Evolutionary conservation across 768 basidiomycete species (phyloP).

Genomic region (Arthromyces matolae): DNA sequence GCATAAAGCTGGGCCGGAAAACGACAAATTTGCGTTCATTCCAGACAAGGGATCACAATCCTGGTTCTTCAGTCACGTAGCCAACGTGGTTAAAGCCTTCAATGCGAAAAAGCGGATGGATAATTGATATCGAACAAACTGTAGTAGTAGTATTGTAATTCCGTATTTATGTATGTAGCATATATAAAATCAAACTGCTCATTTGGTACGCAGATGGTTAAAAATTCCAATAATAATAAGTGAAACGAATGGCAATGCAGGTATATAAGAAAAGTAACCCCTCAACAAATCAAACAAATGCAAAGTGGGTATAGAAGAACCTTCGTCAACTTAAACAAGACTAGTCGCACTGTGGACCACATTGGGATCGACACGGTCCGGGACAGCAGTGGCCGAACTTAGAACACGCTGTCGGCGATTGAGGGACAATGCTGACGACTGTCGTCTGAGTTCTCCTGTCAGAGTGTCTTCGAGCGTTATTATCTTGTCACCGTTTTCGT

Average conservation of each 20-base stretch:
- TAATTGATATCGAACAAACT: constrained; percentile 19
- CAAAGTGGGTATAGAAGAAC: neutral
- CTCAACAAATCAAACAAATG: neutral
- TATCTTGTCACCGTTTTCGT: constrained; percentile 21
- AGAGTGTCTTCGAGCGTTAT: constrained; percentile 18
- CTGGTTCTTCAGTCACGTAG: constrained; percentile 81
- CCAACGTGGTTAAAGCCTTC: constrained; percentile 71
- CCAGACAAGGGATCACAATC: constrained; percentile 69
- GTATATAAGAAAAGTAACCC: too few relatives aligned
- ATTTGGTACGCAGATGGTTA: too few relatives aligned
- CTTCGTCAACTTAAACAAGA: too few relatives aligned
- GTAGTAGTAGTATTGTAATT: neutral
- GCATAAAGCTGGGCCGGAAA: constrained; percentile 71
- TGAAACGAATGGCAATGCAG: too few relatives aligned
- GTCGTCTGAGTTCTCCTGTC: constrained; percentile 24
- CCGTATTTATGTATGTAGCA: constrained; percentile 12
- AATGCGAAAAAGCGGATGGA: constrained; percentile 76
- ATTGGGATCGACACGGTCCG: constrained; percentile 27
- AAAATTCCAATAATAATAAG: too few relatives aligned
- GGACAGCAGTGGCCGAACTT: constrained; percentile 48
- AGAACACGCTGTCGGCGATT: constrained; percentile 51
- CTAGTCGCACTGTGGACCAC: too few relatives aligned
- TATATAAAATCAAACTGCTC: constrained; percentile 12
- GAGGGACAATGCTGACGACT: constrained; percentile 29
- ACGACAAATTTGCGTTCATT: constrained; percentile 74